Base-by-base conservation (phyloP, 495 filamentous ascomycete species). In the Aspergillus taichungensis region DNA sequence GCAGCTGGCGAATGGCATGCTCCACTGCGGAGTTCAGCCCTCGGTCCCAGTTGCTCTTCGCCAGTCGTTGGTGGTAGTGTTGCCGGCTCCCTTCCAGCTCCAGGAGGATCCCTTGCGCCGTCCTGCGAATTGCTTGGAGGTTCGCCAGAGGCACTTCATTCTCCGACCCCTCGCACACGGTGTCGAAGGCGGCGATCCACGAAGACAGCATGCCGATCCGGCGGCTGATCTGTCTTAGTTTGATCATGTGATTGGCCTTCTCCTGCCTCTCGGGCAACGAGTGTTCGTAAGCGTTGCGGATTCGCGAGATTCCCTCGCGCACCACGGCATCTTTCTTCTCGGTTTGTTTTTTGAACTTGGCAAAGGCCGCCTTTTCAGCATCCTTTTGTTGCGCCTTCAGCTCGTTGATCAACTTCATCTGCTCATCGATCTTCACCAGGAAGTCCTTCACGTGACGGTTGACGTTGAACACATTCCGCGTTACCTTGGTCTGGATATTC, bases 401-500 rank as follows among this genome's bases (percentile, higher is more conserved):
- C 56, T 96, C 89, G 56, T 94, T 94, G 57, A 96, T 96, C 55
- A 94, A 63, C 9, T 78, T 82, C 75, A 91, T 87, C 61, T 96
- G 90, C 69, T 95, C 89, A 57, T 95, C 89, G 71, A 94, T 96
- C 75, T 96, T 96, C 68, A 94, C 87, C 57, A 96, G 62, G 68
- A 91, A 96, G 62, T 96, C 90, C 69, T 97, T 99, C 40, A 99
- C 92, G 68, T 99, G 92, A 41, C 92, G 84, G 59, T 99, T 97
- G 52, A 99, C 94, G 57, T 99, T 99, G 72, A 92, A 97, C 2
- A 96, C 94, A 60, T 99, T 99, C 52, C 89, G 78, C 13, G 92
- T 96, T 33, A 95, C 87, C 72, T 99, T 99, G 13, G 92, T 99
- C 70, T 99, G 94, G 58, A 99, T 99, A 59, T 99, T 99, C 76